Base-by-base conservation (phyloP, 2,329 filamentous ascomycete genomes). In the Monascus ruber region DNA sequence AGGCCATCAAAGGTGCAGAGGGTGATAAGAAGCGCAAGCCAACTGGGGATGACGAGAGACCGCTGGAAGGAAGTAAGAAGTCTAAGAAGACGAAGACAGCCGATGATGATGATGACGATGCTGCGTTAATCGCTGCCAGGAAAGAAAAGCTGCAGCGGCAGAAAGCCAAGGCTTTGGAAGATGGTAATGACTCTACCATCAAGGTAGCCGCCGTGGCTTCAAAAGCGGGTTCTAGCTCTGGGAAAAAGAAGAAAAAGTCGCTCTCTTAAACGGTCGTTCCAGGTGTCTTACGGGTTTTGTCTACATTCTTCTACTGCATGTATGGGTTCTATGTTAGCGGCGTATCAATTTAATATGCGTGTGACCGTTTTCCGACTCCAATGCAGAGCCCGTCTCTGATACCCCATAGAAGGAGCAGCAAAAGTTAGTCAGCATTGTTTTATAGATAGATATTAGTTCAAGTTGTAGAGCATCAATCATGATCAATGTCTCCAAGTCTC, bases 11-110 rank as follows among this genome's bases (percentile, higher is more conserved):
- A 43, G 60, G 53, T 40, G 43, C 44, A 5, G 62, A 62, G 50
- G 55, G 55, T 32, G 74, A 74, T 53, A 85, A 83, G 74, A 71
- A 71, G 63, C 58, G 64, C 47, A 70, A 68, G 54, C 56, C 56
- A 35, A 48, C 38, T 31, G 54, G 45, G 7, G 53, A 58, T 1
- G 51, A 48, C 3, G 55, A 60, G 42, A 58, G 60, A 42, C 45
- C 53, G 2, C 28, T 54, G 26, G 57, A 60, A 39, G 49, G 35
- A 41, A 54, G 35, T 42, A 58, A 61, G 49, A 68, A 66, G 53
- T 45, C 55, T 26, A 68, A 68, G 58, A 62, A 61, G 46, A 41
- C 54, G 35, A 61, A 60, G 52, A 39, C 50, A n/a, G 45, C 51
- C n/a, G 56, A 55, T 7, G 60, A 62, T 8, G 60, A 62, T 26